phyloP scores from a whole-genome alignment of 1,284 basidiomycete species.

The Heimioporus punctisporus region DNA sequence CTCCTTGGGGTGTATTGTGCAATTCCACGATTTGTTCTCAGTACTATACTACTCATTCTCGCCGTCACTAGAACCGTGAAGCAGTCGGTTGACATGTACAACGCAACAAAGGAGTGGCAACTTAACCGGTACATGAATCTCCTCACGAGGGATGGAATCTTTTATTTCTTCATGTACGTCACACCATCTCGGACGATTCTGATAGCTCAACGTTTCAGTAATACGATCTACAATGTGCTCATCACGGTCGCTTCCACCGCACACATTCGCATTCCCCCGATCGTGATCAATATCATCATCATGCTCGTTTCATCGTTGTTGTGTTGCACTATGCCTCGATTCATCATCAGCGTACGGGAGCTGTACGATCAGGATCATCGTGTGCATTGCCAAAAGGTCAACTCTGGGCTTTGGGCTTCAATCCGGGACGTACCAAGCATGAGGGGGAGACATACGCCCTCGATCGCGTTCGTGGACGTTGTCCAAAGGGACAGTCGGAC shows the following conservation, averaged over 20 bases:
- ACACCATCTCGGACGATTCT: neutral
- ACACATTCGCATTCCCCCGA: neutral
- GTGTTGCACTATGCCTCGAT: neutral
- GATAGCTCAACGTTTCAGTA: neutral
- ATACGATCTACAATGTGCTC: neutral
- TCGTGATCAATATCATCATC: neutral
- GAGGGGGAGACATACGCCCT: no score
- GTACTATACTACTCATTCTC: neutral
- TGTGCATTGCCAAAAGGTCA: no score
- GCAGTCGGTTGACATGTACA: neutral
- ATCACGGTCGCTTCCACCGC: neutral
- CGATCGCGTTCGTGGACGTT: no score
- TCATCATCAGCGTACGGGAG: neutral
- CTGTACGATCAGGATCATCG: no score
- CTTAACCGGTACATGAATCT: neutral
- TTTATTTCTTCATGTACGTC: neutral
- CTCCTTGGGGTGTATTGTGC: neutral
- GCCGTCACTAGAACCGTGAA: neutral
- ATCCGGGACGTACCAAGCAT: no score
- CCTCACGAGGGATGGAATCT: neutral
- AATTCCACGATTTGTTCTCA: neutral
- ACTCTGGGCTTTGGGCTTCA: no score
- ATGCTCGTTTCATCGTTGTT: neutral
- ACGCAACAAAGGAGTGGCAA: neutral
- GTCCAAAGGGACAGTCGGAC: no score